These are phyloP conservation scores for Salisapilia sapeloensis DNA, from an alignment of 352 stramenopile species.

Conservation along the genomic window DNA sequence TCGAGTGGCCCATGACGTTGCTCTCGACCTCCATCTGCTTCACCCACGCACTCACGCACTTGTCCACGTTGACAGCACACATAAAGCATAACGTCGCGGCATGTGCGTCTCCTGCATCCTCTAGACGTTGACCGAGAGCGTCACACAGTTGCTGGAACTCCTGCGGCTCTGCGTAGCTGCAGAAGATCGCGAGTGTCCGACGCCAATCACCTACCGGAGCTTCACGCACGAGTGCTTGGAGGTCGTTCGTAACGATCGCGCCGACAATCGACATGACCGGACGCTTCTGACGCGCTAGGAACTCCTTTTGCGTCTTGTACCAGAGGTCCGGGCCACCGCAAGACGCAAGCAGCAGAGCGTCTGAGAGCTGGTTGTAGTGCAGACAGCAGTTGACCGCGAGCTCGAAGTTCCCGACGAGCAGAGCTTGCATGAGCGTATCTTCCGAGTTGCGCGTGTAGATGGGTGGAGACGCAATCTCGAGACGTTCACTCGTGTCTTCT, in stretches of 20 bases:
- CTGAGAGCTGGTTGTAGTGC: slow-evolving; percentile 88
- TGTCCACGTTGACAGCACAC: slow-evolving; percentile 87
- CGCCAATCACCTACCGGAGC: slow-evolving; percentile 90
- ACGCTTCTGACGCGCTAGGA: slow-evolving; percentile 82
- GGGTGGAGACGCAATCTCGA: slow-evolving; percentile 39
- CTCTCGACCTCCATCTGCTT: slow-evolving; percentile 78
- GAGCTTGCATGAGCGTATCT: slow-evolving; percentile 85
- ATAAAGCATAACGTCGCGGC: slow-evolving; percentile 95
- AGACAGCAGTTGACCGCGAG: slow-evolving; percentile 95
- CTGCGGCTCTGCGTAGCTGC: slow-evolving; percentile 94
- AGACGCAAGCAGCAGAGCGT: slow-evolving; percentile 89
- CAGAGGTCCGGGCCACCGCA: slow-evolving; percentile 91
- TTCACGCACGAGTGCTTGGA: slow-evolving; percentile 69
- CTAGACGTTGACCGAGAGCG: slow-evolving; percentile 83
- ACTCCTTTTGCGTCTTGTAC: slow-evolving; percentile 90
- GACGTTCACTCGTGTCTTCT: slow-evolving; percentile 47
- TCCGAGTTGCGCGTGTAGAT: slow-evolving; percentile 84
- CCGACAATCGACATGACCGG: slow-evolving; percentile 93
- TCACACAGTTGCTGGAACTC: slow-evolving; percentile 94
- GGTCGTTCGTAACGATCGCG: slow-evolving; percentile 91
- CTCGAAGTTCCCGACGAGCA: slow-evolving; percentile 97
- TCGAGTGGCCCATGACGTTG: slow-evolving; percentile 39
- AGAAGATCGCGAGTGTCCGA: slow-evolving; percentile 95
- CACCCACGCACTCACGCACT: slow-evolving; percentile 78
- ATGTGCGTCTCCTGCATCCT: slow-evolving; percentile 77